These are phyloP conservation scores for Pestalotiopsis sp. DNA, from an alignment of 2,329 filamentous ascomycete genomes.

Conservation along the genomic window DNA sequence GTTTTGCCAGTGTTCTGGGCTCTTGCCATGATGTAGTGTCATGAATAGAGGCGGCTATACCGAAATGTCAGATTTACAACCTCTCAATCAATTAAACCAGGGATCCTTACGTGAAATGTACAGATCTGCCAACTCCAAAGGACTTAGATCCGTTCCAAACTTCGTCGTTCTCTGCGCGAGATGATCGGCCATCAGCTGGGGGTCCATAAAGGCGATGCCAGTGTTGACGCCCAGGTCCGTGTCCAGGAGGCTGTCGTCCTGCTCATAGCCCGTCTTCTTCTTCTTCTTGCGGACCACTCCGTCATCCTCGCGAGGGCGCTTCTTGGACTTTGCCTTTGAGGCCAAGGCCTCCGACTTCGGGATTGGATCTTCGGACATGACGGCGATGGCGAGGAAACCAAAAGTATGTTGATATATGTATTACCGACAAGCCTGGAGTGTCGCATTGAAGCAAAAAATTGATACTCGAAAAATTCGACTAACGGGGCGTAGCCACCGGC, in stretches of 20 bases:
- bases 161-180: conserved; percentile 76
- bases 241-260: conserved; percentile 61
- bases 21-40: conserved; percentile 79
- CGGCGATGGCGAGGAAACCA: neutral
- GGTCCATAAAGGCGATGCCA: conserved; percentile 81
- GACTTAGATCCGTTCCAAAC: conserved; percentile 79
- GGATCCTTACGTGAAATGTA: conserved; percentile 69
- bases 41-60: conserved; percentile 68
- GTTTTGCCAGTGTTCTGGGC: conserved; percentile 67
- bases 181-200: conserved; percentile 80
- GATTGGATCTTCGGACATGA: conserved; percentile 14
- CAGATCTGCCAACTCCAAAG: conserved; percentile 81
- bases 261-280: conserved; percentile 56
- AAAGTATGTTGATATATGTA: neutral
- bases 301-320: conserved; percentile 56
- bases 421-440: neutral
- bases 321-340: conserved; percentile 43
- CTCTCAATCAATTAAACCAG: neutral
- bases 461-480: conserved; percentile 8
- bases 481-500: conserved; percentile 3
- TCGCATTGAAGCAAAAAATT: conserved; percentile 3
- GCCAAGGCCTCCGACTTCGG: conserved; percentile 20
- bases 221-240: conserved; percentile 76
- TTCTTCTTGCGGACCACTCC: conserved; percentile 46
- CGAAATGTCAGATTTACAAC: neutral